Percentiles rank a stretch among this genome's conserved stretches.
These are phyloP conservation scores for Paralagenidium karlingii DNA, from an alignment of 352 stramenopile genomes.

Conservation along the genomic window DNA sequence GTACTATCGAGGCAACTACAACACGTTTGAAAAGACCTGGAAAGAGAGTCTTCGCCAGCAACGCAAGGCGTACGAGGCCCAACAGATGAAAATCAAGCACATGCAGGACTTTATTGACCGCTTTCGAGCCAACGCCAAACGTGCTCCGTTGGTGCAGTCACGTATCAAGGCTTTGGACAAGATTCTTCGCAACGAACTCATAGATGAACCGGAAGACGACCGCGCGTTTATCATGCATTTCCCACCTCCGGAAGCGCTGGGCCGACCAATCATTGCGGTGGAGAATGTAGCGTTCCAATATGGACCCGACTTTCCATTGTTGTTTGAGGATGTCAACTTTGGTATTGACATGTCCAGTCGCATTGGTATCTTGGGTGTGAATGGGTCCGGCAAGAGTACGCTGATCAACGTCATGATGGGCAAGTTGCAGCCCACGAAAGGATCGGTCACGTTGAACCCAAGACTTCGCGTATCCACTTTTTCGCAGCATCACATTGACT, in stretches of 20 bases:
- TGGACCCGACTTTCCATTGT: slow-evolving; percentile 27
- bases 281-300: slow-evolving; percentile 82
- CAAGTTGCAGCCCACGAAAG: slow-evolving; percentile 79
- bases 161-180: slow-evolving; percentile 91
- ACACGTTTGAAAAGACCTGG: slow-evolving; percentile 91
- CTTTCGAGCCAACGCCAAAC: slow-evolving; percentile 93
- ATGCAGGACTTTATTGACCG: slow-evolving; percentile 98
- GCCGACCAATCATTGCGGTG: slow-evolving; percentile 91
- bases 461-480: slow-evolving; percentile 92
- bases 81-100: slow-evolving; percentile 86
- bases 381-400: slow-evolving; percentile 92
- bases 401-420: slow-evolving; percentile 96
- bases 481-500: slow-evolving; percentile 94
- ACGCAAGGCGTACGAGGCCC: slow-evolving; percentile 79
- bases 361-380: slow-evolving; percentile 89
- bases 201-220: slow-evolving; percentile 90
- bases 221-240: slow-evolving; percentile 92
- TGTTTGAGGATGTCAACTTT: slow-evolving; percentile 91
- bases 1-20: slow-evolving; percentile 94
- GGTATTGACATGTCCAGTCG: slow-evolving; percentile 91
- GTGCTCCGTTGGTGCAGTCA: slow-evolving; percentile 92
- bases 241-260: slow-evolving; percentile 89
- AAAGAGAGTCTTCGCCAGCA: slow-evolving; percentile 91
- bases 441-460: slow-evolving; percentile 84
- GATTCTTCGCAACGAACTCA: slow-evolving; percentile 74